These are phyloP conservation scores for Blastosporella zonata DNA, from an alignment of 1,284 basidiomycete species.

Conservation along the genomic window DNA sequence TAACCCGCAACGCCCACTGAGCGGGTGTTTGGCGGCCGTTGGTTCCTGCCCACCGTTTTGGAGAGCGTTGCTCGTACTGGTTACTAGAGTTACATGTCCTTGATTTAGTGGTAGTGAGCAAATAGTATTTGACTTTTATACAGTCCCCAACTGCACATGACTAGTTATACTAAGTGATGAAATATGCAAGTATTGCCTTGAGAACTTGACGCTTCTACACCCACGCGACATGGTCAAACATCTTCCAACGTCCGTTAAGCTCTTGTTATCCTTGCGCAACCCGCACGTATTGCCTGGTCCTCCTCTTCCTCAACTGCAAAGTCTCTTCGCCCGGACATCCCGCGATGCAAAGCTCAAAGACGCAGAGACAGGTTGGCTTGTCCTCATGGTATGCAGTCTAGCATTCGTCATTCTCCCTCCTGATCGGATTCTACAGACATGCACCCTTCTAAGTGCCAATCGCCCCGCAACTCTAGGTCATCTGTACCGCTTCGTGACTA, in stretches of 20 bases:
- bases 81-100: constrained; percentile 17
- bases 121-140: constrained; percentile 7
- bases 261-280: constrained; percentile 67
- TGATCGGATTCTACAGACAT: constrained; percentile 51
- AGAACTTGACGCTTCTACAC: neutral
- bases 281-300: constrained; percentile 64
- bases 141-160: too few species aligned
- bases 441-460: constrained; percentile 81
- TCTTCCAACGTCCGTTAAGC: constrained; percentile 57
- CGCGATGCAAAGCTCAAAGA: constrained; percentile 60
- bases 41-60: constrained; percentile 11
- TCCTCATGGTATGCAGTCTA: constrained; percentile 55
- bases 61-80: constrained; percentile 21
- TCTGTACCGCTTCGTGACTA: constrained; percentile 75
- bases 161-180: too few species aligned
- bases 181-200: too few species aligned
- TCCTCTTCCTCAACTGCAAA: constrained; percentile 47
- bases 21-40: constrained; percentile 20
- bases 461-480: constrained; percentile 76
- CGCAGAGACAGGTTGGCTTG: constrained; percentile 80
- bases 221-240: constrained; percentile 36
- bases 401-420: neutral
- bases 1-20: constrained; percentile 18
- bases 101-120: constrained; percentile 15
- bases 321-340: constrained; percentile 56